Percentiles rank a stretch among this genome's conserved stretches.
Evolutionary conservation across 2,329 filamentous ascomycete species (phyloP).

Genomic region (Colletotrichum sp.): DNA sequence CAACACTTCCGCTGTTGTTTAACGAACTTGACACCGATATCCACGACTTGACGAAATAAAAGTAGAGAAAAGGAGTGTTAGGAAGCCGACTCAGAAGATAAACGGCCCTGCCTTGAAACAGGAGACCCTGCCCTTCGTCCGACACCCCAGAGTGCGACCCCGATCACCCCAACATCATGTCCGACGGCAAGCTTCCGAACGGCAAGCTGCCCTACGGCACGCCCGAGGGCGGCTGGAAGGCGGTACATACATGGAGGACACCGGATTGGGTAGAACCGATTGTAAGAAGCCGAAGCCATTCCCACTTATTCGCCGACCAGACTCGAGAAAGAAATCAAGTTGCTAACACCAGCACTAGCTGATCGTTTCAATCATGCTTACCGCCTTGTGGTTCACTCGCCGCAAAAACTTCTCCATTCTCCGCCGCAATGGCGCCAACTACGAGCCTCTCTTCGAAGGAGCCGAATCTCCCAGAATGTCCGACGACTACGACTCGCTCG

Average conservation of each 20-base stretch:
- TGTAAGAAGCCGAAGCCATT: conserved; percentile 24
- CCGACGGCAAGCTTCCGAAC: conserved; percentile 11
- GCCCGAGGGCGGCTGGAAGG: conserved; percentile 28
- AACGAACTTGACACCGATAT: background rate
- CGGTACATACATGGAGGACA: conserved; percentile 29
- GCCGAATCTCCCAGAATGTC: conserved; percentile 26
- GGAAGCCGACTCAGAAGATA: background rate
- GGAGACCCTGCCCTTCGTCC: background rate
- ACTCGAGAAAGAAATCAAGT: background rate
- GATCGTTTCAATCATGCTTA: conserved; percentile 39
- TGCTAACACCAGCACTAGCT: conserved; percentile 27
- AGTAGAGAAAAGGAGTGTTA: background rate
- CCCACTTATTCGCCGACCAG: background rate
- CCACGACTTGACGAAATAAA: background rate
- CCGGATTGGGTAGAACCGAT: conserved; percentile 38
- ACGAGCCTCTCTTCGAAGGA: conserved; percentile 26
- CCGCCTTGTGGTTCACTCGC: conserved; percentile 40
- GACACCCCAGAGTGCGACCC: background rate
- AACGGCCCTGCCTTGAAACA: background rate
- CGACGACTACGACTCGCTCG: conserved; percentile 24
- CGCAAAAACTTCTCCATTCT: conserved; percentile 38
- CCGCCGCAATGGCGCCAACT: conserved; percentile 17
- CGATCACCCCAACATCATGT: background rate
- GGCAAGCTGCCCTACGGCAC: conserved; percentile 15
- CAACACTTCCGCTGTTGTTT: background rate